Conservation (phyloP, 805 yeast genomes). For the Lipomyces lipofer region DNA sequence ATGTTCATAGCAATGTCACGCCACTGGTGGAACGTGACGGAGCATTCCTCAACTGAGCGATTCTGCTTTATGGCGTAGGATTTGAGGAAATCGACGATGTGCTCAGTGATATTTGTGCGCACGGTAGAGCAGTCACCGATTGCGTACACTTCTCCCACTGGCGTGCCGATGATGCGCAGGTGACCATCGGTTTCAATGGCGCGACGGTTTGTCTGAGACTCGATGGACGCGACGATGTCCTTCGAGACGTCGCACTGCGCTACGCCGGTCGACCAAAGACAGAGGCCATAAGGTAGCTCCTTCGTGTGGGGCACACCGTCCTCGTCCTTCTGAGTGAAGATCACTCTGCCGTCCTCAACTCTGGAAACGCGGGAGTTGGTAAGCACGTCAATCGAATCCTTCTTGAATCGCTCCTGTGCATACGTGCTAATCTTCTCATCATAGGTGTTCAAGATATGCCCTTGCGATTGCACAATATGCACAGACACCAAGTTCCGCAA, state of each 20-base stretch:
- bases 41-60: slow-evolving; percentile 16
- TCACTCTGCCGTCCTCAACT: slow-evolving; percentile 56
- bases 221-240: slow-evolving; percentile 52
- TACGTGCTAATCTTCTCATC: slow-evolving; percentile 64
- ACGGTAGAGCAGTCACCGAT: slow-evolving; percentile 73
- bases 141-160: slow-evolving; percentile 66
- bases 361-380: slow-evolving; percentile 65
- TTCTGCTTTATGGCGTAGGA: slow-evolving; percentile 27
- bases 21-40: slow-evolving; percentile 47
- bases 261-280: slow-evolving; percentile 78
- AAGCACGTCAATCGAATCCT: slow-evolving; percentile 61
- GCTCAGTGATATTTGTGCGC: slow-evolving; percentile 58
- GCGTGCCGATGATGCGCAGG: slow-evolving; percentile 66
- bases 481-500: slow-evolving; percentile 64
- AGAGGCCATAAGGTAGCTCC: slow-evolving; percentile 64
- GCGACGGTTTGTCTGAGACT: slow-evolving; percentile 57
- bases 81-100: slow-evolving; percentile 52
- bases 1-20: slow-evolving; percentile 51
- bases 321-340: slow-evolving; percentile 54
- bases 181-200: slow-evolving; percentile 81
- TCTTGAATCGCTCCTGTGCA: slow-evolving; percentile 62
- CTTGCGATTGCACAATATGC: slow-evolving; percentile 68
- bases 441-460: slow-evolving; percentile 66
- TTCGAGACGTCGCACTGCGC: slow-evolving; percentile 64
- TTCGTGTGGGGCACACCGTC: slow-evolving; percentile 45